A percentile compares a stretch with the other conserved stretches of the same genome.
Conservation (phyloP, 768 basidiomycete species). For the Cubamyces sp. region DNA sequence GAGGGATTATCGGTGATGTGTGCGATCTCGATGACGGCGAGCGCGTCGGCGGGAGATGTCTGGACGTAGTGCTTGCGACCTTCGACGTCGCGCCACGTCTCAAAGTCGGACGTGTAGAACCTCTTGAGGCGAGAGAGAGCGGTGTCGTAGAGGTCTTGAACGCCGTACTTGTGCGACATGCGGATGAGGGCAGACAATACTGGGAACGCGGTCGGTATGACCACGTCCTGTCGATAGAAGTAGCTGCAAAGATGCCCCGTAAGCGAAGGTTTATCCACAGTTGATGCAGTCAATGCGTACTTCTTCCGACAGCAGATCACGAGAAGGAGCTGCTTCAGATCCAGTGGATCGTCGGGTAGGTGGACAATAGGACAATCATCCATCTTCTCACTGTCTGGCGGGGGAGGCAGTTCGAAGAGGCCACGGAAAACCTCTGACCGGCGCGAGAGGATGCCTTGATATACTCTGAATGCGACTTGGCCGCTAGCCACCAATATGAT, state of each 20-base stretch:
- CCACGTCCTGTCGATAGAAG: neutral
- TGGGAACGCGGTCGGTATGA: neutral
- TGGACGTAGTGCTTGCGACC: neutral
- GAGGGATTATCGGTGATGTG: constrained; percentile 1
- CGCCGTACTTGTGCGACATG: constrained; percentile 13
- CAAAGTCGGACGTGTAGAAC: constrained; percentile 7
- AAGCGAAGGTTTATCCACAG: neutral
- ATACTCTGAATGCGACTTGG: constrained; percentile 18
- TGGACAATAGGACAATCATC: constrained; percentile 22
- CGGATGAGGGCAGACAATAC: constrained; percentile 7
- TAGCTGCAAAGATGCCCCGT: neutral
- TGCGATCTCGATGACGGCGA: neutral
- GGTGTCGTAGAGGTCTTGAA: constrained; percentile 1
- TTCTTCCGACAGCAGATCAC: constrained; percentile 7
- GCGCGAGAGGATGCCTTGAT: constrained; percentile 20
- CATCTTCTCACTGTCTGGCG: neutral
- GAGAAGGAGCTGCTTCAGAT: constrained; percentile 7
- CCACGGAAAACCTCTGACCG: constrained; percentile 23
- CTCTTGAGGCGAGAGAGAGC: constrained; percentile 6
- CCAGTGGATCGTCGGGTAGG: constrained; percentile 13
- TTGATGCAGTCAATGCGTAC: neutral
- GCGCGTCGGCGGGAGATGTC: neutral
- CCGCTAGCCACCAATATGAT: constrained; percentile 54
- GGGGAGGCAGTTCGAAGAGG: constrained; percentile 17
- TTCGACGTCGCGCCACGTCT: neutral